phyloP scores from a whole-genome alignment of 1,139 yeast genomes.

The Hyphopichia wangnamkhiaoensis region DNA sequence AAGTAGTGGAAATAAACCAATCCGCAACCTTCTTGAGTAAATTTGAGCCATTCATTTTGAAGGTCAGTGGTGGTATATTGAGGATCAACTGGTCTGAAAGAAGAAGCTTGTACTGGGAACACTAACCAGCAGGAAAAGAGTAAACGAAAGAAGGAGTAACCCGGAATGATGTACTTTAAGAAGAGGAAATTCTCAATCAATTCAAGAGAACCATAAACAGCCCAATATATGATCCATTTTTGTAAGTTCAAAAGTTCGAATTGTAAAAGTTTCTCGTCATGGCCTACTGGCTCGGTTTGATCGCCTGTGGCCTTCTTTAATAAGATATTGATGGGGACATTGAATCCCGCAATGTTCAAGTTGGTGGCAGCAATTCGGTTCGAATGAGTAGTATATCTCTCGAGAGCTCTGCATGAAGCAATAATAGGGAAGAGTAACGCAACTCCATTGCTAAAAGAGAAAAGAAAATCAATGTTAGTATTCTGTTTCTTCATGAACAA shows the following conservation, averaged over 20 bases:
- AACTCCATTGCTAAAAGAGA: slow-evolving; percentile 32
- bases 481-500: too few relatives aligned
- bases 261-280: slow-evolving; percentile 24
- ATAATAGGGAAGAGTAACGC: slow-evolving; percentile 53
- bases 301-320: slow-evolving; percentile 25
- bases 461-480: background rate
- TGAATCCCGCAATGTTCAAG: slow-evolving; percentile 36
- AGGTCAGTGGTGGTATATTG: slow-evolving; percentile 3
- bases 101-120: slow-evolving; percentile 35
- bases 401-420: slow-evolving; percentile 54
- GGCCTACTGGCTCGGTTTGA: slow-evolving; percentile 9
- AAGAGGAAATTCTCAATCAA: slow-evolving; percentile 33
- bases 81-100: slow-evolving; percentile 5
- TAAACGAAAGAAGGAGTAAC: slow-evolving; percentile 43
- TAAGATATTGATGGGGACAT: slow-evolving; percentile 32
- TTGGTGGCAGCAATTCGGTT: slow-evolving; percentile 25
- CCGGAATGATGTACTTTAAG: slow-evolving; percentile 45
- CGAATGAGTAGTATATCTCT: slow-evolving; percentile 34
- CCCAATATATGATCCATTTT: slow-evolving; percentile 64
- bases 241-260: slow-evolving; percentile 41
- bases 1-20: slow-evolving; percentile 31
- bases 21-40: slow-evolving; percentile 40
- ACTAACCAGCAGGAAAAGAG: slow-evolving; percentile 54
- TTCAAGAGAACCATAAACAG: slow-evolving; percentile 41
- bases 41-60: slow-evolving; percentile 24